Conservation (phyloP, 2,329 filamentous ascomycete species). For the Knufia fluminis region DNA sequence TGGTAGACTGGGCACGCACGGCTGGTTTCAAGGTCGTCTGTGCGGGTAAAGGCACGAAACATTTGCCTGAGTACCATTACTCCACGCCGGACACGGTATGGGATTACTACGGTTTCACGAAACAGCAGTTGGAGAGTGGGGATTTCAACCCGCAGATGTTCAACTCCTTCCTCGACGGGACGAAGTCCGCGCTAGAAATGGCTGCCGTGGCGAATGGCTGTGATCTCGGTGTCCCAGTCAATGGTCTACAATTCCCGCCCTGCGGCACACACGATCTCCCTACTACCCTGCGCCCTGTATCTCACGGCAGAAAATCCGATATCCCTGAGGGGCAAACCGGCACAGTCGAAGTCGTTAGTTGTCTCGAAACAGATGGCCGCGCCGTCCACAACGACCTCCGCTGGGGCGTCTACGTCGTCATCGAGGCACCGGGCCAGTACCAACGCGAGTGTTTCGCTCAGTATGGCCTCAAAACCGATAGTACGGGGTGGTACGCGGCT, state of each 20-base stretch:
- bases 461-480: conserved; percentile 38
- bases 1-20: conserved; percentile 38
- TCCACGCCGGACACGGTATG: conserved; percentile 41
- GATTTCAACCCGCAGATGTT: conserved; percentile 43
- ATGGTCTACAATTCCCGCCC: conserved; percentile 37
- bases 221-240: conserved; percentile 32
- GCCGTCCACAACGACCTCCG: conserved; percentile 34
- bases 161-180: conserved; percentile 42
- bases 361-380: conserved; percentile 36
- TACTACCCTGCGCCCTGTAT: conserved; percentile 31
- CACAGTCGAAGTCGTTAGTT: conserved; percentile 39
- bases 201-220: conserved; percentile 40
- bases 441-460: conserved; percentile 46
- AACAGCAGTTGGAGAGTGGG: conserved; percentile 34
- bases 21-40: conserved; percentile 37
- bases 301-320: conserved; percentile 36
- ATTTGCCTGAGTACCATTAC: conserved; percentile 38
- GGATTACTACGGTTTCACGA: conserved; percentile 39
- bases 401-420: conserved; percentile 40
- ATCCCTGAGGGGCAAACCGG: conserved; percentile 34
- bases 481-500: conserved; percentile 33
- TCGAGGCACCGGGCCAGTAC: conserved; percentile 44
- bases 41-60: conserved; percentile 40
- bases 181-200: conserved; percentile 41
- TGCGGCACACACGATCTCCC: conserved; percentile 38